These are phyloP conservation scores for Sophora flavescens DNA, from an alignment of 306 rosid species.

Conservation along the genomic window DNA sequence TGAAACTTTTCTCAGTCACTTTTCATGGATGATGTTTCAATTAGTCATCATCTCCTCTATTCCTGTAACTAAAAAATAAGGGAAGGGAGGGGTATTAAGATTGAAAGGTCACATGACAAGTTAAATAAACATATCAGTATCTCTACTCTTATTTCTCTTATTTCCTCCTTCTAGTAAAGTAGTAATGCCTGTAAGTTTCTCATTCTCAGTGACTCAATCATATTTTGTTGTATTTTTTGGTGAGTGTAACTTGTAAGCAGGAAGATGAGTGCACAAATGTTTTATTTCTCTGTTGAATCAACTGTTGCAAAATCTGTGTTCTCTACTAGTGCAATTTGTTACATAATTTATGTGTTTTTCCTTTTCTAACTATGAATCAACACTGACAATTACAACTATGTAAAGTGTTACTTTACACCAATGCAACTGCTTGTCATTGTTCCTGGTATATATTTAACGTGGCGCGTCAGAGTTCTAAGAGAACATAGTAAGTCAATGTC, in stretches of 20 bases:
- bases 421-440: conserved; percentile 29
- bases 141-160: not conserved
- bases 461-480: conserved; percentile 63
- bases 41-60: too few relatives aligned
- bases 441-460: conserved; percentile 10
- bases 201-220: not conserved
- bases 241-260: not conserved
- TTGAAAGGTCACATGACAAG: not conserved
- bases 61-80: too few relatives aligned
- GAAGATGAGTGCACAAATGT: conserved; percentile 14
- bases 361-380: conserved; percentile 29
- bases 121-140: not conserved
- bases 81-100: not conserved
- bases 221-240: not conserved
- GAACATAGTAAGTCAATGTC: conserved; percentile 76
- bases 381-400: conserved; percentile 34
- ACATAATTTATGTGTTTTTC: not conserved
- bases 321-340: conserved; percentile 30
- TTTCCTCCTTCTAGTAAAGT: conserved; percentile 16
- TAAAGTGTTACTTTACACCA: conserved; percentile 27
- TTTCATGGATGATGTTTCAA: too few relatives aligned
- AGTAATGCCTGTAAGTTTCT: not conserved
- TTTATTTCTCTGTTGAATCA: conserved; percentile 40
- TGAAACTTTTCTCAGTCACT: too few relatives aligned
- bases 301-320: conserved; percentile 20